These are phyloP conservation scores for Apophysomyces elegans DNA, from an alignment of 371 early-diverging fungal species.

Conservation along the genomic window DNA sequence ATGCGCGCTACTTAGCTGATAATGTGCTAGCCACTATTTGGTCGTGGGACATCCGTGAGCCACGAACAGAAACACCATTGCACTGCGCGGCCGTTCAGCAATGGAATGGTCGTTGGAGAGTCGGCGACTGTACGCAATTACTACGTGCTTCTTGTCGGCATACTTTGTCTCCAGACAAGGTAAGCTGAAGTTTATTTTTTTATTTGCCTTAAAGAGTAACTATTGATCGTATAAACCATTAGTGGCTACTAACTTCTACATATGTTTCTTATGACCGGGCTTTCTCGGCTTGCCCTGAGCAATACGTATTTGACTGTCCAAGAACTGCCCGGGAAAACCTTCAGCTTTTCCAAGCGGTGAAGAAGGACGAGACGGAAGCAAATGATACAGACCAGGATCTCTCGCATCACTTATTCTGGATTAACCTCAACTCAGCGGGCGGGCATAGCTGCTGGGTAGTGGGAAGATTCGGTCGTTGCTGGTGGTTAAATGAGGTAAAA, in stretches of 20 bases:
- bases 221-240: background rate
- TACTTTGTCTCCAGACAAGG: slow-evolving; percentile 23
- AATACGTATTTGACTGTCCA: slow-evolving; percentile 42
- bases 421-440: slow-evolving; percentile 38
- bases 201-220: no score
- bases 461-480: slow-evolving; percentile 36
- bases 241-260: slow-evolving; percentile 37
- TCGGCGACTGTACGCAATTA: slow-evolving; percentile 30
- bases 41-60: slow-evolving; percentile 51
- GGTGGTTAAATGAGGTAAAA: slow-evolving; percentile 43
- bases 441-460: slow-evolving; percentile 41
- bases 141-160: slow-evolving; percentile 37
- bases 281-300: slow-evolving; percentile 31
- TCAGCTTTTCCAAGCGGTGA: slow-evolving; percentile 14
- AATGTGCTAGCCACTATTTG: slow-evolving; percentile 41
- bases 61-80: slow-evolving; percentile 14
- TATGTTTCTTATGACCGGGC: slow-evolving; percentile 37
- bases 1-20: slow-evolving; percentile 25
- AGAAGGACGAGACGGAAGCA: slow-evolving; percentile 2
- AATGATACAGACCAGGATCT: slow-evolving; percentile 15
- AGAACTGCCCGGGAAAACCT: slow-evolving; percentile 33
- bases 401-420: slow-evolving; percentile 36
- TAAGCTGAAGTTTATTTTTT: background rate
- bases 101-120: slow-evolving; percentile 40
- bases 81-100: slow-evolving; percentile 33